These are phyloP conservation scores for Verticillium nubilum DNA, from an alignment of 2,329 filamentous ascomycete genomes.

Conservation along the genomic window DNA sequence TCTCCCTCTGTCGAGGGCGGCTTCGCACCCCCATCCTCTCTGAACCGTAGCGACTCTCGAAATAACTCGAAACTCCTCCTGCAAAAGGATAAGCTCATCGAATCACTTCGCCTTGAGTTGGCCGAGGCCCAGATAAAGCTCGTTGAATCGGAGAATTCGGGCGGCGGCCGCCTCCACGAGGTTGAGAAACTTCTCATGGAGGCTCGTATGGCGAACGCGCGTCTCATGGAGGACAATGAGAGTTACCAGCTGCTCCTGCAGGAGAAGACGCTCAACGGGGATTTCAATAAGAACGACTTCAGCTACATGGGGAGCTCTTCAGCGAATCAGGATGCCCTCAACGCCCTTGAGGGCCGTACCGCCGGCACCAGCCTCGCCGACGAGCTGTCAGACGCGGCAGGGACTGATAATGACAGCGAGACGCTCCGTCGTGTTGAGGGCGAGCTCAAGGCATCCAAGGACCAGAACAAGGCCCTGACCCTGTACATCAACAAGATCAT, in stretches of 20 bases:
- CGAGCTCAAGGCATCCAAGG: constrained; percentile 75
- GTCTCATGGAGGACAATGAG: constrained; percentile 97
- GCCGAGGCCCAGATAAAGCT: constrained; percentile 95
- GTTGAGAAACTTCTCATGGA: constrained; percentile 89
- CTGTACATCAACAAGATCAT: constrained; percentile 99
- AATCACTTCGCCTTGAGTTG: constrained; percentile 83
- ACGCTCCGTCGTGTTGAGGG: constrained; percentile 64
- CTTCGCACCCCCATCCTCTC: constrained; percentile 79
- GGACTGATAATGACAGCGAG: constrained; percentile 56
- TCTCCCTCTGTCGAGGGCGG: constrained; percentile 68
- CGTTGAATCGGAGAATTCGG: constrained; percentile 88
- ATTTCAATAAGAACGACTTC: constrained; percentile 80
- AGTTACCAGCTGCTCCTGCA: constrained; percentile 93
- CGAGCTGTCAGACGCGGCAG: constrained; percentile 70
- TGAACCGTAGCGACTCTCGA: constrained; percentile 82
- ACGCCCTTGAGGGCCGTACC: constrained; percentile 53
- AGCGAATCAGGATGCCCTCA: constrained; percentile 59
- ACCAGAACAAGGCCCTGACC: constrained; percentile 95
- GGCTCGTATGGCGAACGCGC: constrained; percentile 89
- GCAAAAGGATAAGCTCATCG: constrained; percentile 95
- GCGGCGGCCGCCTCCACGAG: constrained; percentile 79
- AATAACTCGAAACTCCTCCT: constrained; percentile 86
- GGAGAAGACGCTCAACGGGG: constrained; percentile 92
- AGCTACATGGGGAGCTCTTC: constrained; percentile 50
- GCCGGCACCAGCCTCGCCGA: constrained; percentile 67